phyloP scores from a whole-genome alignment of 202 grass and related monocot species.

The Musa balbisiana region DNA sequence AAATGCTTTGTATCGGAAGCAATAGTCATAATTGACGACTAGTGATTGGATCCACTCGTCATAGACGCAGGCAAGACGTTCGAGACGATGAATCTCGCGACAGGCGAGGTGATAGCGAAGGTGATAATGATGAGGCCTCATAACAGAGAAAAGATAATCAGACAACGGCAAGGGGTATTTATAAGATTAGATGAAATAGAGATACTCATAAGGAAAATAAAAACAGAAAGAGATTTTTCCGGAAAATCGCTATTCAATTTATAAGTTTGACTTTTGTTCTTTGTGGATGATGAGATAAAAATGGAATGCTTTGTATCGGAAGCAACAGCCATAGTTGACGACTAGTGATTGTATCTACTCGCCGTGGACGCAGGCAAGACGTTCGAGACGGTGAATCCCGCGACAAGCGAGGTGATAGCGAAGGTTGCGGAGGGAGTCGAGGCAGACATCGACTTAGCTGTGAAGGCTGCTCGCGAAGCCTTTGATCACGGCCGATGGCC shows the following conservation, averaged over 20 bases:
- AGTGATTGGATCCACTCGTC: not conserved
- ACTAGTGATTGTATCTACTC: not conserved
- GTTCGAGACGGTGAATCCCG: constrained; percentile 59
- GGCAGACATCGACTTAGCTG: constrained; percentile 54
- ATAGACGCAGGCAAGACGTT: constrained; percentile 44
- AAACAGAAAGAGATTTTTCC: too few relatives aligned
- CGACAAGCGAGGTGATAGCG: constrained; percentile 56
- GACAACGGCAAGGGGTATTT: too few relatives aligned
- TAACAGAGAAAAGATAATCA: too few relatives aligned
- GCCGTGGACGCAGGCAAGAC: constrained; percentile 34
- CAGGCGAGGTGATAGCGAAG: constrained; percentile 48
- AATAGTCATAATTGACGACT: too few relatives aligned
- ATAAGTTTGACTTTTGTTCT: too few relatives aligned
- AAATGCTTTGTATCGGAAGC: too few relatives aligned
- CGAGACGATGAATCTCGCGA: constrained; percentile 58
- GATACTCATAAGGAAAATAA: too few relatives aligned
- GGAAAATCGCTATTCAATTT: too few relatives aligned
- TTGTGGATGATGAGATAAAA: too few relatives aligned
- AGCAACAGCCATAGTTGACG: too few relatives aligned
- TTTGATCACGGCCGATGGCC: constrained; percentile 32
- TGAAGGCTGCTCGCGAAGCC: constrained; percentile 46
- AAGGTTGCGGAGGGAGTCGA: constrained; percentile 52
- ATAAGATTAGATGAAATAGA: too few relatives aligned
- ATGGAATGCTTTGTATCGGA: too few relatives aligned
- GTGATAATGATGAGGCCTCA: not conserved